Evolutionary conservation across 2,329 filamentous ascomycete genomes (phyloP).

Genomic region (Ophiostoma quercus): DNA sequence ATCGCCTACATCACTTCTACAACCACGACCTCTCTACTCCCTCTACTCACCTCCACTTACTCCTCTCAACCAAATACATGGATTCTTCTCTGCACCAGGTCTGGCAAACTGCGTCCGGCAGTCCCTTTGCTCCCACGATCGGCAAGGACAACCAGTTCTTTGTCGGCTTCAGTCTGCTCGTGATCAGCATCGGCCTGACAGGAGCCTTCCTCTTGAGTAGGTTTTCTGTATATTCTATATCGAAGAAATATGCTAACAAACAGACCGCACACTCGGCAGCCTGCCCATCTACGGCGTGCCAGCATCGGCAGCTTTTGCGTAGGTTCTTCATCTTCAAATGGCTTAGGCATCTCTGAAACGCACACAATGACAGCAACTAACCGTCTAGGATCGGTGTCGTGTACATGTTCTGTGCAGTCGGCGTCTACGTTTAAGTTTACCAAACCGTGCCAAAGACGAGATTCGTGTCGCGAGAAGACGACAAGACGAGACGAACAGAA

Average conservation of each 20-base stretch:
- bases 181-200: slow-evolving; percentile 65
- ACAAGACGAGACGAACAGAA: not conserved
- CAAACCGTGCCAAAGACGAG: slow-evolving; percentile 11
- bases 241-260: slow-evolving; percentile 28
- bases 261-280: slow-evolving; percentile 77
- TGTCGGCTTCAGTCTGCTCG: slow-evolving; percentile 69
- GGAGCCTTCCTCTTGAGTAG: slow-evolving; percentile 83
- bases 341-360: not conserved
- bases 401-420: slow-evolving; percentile 98
- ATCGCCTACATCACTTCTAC: not conserved
- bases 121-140: slow-evolving; percentile 74
- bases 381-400: slow-evolving; percentile 75
- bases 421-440: slow-evolving; percentile 78
- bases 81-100: slow-evolving; percentile 79
- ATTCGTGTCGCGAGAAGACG: not conserved
- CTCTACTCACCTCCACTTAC: not conserved
- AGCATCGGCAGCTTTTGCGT: slow-evolving; percentile 87
- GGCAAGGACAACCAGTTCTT: slow-evolving; percentile 80
- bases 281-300: slow-evolving; percentile 75
- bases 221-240: not conserved
- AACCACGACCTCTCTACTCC: not conserved
- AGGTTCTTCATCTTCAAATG: slow-evolving; percentile 38
- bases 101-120: slow-evolving; percentile 88
- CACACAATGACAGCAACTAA: not conserved
- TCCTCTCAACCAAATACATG: slow-evolving; percentile 45